These are phyloP conservation scores for Cantharellus cinnabarinus DNA, from an alignment of 768 basidiomycete genomes.

Conservation along the genomic window DNA sequence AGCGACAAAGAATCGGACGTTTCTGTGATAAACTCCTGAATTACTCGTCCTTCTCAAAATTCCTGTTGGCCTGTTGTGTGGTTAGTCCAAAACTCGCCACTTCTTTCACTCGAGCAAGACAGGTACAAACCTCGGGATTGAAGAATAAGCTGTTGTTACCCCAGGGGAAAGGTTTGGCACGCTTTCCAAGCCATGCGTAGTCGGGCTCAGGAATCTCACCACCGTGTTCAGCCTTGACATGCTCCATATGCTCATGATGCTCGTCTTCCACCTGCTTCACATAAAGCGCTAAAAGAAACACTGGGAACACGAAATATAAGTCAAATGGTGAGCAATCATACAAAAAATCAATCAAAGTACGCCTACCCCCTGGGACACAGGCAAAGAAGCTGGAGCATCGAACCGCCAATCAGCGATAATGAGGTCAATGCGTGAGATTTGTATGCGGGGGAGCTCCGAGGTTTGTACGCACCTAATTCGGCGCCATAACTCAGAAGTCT, in stretches of 20 bases:
- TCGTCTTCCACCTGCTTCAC: slow-evolving; percentile 34
- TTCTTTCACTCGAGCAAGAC: too few species aligned
- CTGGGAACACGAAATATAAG: slow-evolving; percentile 14
- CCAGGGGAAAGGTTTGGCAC: slow-evolving; percentile 71
- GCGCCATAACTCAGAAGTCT: slow-evolving; percentile 63
- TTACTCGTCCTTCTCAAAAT: too few species aligned
- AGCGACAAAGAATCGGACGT: too few species aligned
- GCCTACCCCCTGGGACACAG: slow-evolving; percentile 56
- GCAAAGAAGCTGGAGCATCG: slow-evolving; percentile 37
- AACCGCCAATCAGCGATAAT: neutral
- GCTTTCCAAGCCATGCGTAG: slow-evolving; percentile 62
- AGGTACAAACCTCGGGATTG: slow-evolving; percentile 25
- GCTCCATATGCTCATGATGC: slow-evolving; percentile 51
- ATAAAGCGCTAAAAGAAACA: slow-evolving; percentile 19
- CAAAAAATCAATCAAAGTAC: neutral
- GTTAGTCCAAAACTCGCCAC: too few species aligned
- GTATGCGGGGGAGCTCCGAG: neutral
- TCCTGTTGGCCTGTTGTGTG: too few species aligned
- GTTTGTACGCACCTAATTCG: slow-evolving; percentile 33
- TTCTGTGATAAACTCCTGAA: too few species aligned
- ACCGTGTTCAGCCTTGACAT: slow-evolving; percentile 49
- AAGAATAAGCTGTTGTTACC: slow-evolving; percentile 68
- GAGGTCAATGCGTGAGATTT: neutral
- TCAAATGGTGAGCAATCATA: slow-evolving; percentile 2
- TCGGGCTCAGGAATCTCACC: slow-evolving; percentile 51